Base-by-base conservation (phyloP, 768 basidiomycete genomes). In the Omphalotus guepiniiformis region DNA sequence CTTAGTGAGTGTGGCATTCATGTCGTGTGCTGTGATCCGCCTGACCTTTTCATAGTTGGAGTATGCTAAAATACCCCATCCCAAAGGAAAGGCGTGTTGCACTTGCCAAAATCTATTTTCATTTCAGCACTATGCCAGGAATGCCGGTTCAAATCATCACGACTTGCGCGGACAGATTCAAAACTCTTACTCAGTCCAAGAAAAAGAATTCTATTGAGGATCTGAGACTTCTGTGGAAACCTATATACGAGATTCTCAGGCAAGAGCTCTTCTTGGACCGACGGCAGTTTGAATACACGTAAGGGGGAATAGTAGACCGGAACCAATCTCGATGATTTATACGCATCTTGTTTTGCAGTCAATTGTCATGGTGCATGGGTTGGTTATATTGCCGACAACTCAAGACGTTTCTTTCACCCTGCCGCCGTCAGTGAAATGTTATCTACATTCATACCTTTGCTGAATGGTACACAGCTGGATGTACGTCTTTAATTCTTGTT, bases 361-460 rank as follows among this genome's bases (percentile, higher is more conserved):
- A 86, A 67, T 64, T 82, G n/a, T 78, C 85, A 15, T 87, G 80
- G 79, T 85, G 79, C 55, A 81, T 87, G 82, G 85, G 83, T 79
- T 55, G 85, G 82, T 3, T 79, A 79, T 54, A 72, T 88, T 51
- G 82, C 84, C 25, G 77, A 82, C 29, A 74, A 73, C 57, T 71
- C 79, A 37, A 79, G 88, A 44, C 73, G 87, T 45, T 94, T 94
- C 74, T 94, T 93, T 66, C 91, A 93, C 56, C 92, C 92, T 15
- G 80, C 86, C 34, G 85, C 89, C 27, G 83, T 83, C 44, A 81
- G 85, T 54, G 86, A 89, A 56, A 94, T 96, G 90, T 78, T 96
- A 25, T 73, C 83, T n/a, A 83, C 78, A 0, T 92, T 94, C 60
- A 67, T 96, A 8, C 91, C 92, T 4, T 69, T 75, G 44, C 71